Conservation (phyloP, 345 rosid species). For the Citrus maxima region DNA sequence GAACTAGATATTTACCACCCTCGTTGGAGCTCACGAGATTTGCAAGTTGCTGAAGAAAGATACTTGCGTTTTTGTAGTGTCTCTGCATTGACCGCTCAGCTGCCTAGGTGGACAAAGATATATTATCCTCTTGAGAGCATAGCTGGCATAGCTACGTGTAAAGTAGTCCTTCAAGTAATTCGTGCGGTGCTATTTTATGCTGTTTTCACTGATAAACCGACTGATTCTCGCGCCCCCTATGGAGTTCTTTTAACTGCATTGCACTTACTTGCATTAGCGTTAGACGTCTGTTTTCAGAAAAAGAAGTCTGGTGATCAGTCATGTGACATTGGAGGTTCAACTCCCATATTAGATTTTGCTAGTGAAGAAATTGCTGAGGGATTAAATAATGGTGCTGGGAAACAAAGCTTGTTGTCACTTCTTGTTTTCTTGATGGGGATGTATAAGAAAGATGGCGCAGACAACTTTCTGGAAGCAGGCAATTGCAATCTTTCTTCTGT, state of each 20-base stretch:
- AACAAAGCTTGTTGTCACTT: constrained; percentile 76
- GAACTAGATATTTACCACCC: constrained; percentile 94
- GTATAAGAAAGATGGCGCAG: constrained; percentile 47
- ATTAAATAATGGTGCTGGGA: constrained; percentile 43
- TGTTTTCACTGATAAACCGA: constrained; percentile 51
- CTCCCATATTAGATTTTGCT: constrained; percentile 56
- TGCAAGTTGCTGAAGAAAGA: constrained; percentile 97
- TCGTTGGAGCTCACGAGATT: constrained; percentile 81
- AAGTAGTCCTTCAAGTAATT: constrained; percentile 56
- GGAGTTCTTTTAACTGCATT: constrained; percentile 66
- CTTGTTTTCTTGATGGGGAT: constrained; percentile 75
- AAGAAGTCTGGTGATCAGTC: constrained; percentile 33
- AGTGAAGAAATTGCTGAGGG: constrained; percentile 60
- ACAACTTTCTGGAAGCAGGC: constrained; percentile 56
- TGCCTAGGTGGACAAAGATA: constrained; percentile 80
- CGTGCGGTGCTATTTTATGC: constrained; percentile 75
- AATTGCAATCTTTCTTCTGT: constrained; percentile 64
- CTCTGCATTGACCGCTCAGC: constrained; percentile 74
- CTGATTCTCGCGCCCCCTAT: constrained; percentile 75
- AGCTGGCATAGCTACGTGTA: constrained; percentile 76
- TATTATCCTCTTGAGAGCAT: constrained; percentile 71
- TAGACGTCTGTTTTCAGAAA: constrained; percentile 68
- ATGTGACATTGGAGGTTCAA: constrained; percentile 30
- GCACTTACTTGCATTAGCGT: constrained; percentile 75
- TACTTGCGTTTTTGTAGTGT: constrained; percentile 66